Conservation (phyloP, 2,329 filamentous ascomycete species). For the Lachnellula cervina region DNA sequence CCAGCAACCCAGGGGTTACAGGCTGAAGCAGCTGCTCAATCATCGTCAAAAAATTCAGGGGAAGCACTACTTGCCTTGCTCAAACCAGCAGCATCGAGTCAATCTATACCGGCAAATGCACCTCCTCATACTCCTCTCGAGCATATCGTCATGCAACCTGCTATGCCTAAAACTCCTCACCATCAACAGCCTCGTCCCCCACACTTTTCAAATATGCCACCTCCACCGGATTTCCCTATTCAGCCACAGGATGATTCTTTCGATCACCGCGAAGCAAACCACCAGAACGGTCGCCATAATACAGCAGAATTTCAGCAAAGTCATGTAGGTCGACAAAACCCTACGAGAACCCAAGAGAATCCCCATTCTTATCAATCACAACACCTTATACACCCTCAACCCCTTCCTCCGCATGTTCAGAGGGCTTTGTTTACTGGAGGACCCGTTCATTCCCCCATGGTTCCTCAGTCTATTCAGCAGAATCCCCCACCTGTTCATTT, state of each 20-base stretch:
- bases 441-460: slow-evolving; percentile 28
- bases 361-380: slow-evolving; percentile 28
- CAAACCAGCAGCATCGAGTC: slow-evolving; percentile 17
- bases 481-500: slow-evolving; percentile 9
- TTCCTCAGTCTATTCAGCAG: slow-evolving; percentile 29
- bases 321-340: slow-evolving; percentile 10
- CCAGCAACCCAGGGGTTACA: slow-evolving; percentile 48
- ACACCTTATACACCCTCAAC: slow-evolving; percentile 33
- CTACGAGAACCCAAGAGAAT: slow-evolving; percentile 20
- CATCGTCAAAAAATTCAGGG: slow-evolving; percentile 30
- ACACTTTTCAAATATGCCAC: slow-evolving; percentile 42
- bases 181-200: slow-evolving; percentile 49
- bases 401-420: slow-evolving; percentile 49
- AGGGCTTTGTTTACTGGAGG: slow-evolving; percentile 44
- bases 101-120: slow-evolving; percentile 20
- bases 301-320: slow-evolving; percentile 3
- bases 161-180: slow-evolving; percentile 54
- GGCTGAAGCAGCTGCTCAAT: slow-evolving; percentile 15
- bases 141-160: slow-evolving; percentile 44
- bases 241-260: slow-evolving; percentile 29
- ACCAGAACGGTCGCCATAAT: slow-evolving; percentile 7
- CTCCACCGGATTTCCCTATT: slow-evolving; percentile 45
- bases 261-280: slow-evolving; percentile 23
- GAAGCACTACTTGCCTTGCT: slow-evolving; percentile 54
- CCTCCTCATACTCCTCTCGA: slow-evolving; percentile 51